A percentile compares a stretch with the other conserved stretches of the same genome.
Evolutionary conservation across 2,329 filamentous ascomycete species (phyloP).

Genomic region (Fusarium sp.): DNA sequence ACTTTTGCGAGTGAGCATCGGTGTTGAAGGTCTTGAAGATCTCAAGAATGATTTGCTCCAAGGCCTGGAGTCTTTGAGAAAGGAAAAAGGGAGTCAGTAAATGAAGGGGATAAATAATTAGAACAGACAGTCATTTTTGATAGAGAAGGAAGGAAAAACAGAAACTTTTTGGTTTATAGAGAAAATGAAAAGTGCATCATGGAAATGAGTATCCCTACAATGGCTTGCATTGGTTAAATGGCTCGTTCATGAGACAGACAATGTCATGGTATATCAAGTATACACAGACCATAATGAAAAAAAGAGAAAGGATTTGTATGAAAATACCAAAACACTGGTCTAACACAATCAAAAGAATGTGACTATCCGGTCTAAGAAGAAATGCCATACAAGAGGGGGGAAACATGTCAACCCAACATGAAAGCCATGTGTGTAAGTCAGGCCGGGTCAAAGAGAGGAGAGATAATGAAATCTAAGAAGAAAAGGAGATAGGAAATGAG

Average conservation of each 20-base stretch:
- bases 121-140: neutral
- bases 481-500: neutral
- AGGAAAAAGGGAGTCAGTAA: neutral
- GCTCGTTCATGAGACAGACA: neutral
- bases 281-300: conserved; percentile 2
- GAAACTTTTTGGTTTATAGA: neutral
- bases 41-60: conserved; percentile 78
- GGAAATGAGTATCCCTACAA: neutral
- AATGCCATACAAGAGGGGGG: neutral
- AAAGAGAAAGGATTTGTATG: neutral
- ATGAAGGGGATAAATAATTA: neutral
- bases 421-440: neutral
- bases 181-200: conserved; percentile 7
- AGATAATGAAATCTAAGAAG: neutral
- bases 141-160: neutral
- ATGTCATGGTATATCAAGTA: neutral
- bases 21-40: conserved; percentile 89
- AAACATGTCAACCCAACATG: neutral
- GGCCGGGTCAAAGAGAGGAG: neutral
- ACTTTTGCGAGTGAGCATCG: conserved; percentile 84
- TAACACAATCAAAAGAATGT: conserved; percentile 17
- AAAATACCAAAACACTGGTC: conserved; percentile 7
- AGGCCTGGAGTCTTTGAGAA: conserved; percentile 69
- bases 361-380: neutral
- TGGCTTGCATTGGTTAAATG: conserved; percentile 4